A percentile compares a stretch with the other conserved stretches of the same genome.
Conservation (phyloP, 1,284 basidiomycete genomes). For the Volvariella volvacea region DNA sequence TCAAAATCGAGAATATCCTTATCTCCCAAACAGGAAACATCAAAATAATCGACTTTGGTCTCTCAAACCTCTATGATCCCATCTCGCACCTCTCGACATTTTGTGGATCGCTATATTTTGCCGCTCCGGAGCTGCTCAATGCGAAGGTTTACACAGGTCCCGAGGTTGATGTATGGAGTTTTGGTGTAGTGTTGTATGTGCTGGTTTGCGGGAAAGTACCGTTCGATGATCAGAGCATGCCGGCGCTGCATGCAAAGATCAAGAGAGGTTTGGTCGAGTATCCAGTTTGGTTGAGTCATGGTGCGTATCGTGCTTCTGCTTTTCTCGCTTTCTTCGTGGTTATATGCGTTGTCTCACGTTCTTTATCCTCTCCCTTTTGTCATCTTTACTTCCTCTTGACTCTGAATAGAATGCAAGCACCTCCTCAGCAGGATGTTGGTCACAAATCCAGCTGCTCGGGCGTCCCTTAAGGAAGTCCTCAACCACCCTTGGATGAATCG, state of each 20-base stretch:
- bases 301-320: too few species aligned
- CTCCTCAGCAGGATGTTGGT: conserved; percentile 94
- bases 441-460: conserved; percentile 84
- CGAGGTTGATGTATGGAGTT: conserved; percentile 98
- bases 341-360: not conserved
- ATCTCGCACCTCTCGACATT: conserved; percentile 84
- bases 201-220: conserved; percentile 98
- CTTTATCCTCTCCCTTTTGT: conserved; percentile 7
- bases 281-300: conserved; percentile 92
- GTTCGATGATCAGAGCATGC: conserved; percentile 99
- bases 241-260: conserved; percentile 97
- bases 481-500: conserved; percentile 94
- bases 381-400: too few species aligned
- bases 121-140: conserved; percentile 94
- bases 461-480: conserved; percentile 84
- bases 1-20: conserved; percentile 99
- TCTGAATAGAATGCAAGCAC: conserved; percentile 96
- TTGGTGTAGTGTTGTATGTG: conserved; percentile 96
- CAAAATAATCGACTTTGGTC: conserved; percentile 99
- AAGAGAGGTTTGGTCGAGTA: conserved; percentile 97
- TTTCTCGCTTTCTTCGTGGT: conserved; percentile 4
- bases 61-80: conserved; percentile 96
- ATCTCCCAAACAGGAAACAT: conserved; percentile 98
- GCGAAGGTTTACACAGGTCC: conserved; percentile 96
- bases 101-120: conserved; percentile 97